Evolutionary conservation across 352 stramenopile species (phyloP).

Genomic region (Pythium angustatum): DNA sequence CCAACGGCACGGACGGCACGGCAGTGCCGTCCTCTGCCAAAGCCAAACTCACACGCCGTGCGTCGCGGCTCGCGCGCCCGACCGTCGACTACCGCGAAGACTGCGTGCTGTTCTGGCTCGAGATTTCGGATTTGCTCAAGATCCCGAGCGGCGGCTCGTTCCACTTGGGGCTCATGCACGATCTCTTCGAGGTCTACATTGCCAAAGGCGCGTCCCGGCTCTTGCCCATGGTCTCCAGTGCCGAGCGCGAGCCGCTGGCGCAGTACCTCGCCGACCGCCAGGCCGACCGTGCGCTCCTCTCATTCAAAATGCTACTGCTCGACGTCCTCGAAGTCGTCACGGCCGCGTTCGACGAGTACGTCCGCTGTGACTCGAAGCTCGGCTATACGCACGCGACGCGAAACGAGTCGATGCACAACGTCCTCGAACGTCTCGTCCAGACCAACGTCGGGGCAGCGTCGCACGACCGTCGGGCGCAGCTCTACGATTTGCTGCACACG

Average conservation of each 20-base stretch:
- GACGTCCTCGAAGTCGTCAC: conserved; percentile 62
- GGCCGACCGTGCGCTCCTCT: conserved; percentile 40
- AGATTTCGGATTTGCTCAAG: conserved; percentile 67
- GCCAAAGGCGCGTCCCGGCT: conserved; percentile 38
- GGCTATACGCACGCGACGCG: conserved; percentile 43
- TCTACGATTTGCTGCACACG: conserved; percentile 56
- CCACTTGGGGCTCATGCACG: conserved; percentile 58
- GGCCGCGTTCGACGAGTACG: conserved; percentile 56
- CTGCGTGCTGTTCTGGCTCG: conserved; percentile 70
- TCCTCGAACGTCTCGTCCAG: conserved; percentile 50
- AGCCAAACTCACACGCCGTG: conserved; percentile 17
- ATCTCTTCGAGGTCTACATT: conserved; percentile 62
- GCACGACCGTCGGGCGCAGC: conserved; percentile 45
- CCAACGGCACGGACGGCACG: conserved; percentile 12
- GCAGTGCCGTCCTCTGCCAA: too few species aligned
- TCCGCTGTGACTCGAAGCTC: conserved; percentile 39
- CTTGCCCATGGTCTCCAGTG: conserved; percentile 53
- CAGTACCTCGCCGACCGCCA: conserved; percentile 52
- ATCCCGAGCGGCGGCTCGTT: conserved; percentile 55
- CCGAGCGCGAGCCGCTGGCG: conserved; percentile 45
- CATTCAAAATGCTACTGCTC: conserved; percentile 66
- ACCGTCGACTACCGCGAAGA: conserved; percentile 55
- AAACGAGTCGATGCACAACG: conserved; percentile 51
- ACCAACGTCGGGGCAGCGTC: conserved; percentile 30
- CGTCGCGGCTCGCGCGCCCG: conserved; percentile 33